A percentile compares a stretch with the other conserved stretches of the same genome.
phyloP scores from a whole-genome alignment of 2,329 filamentous ascomycete genomes.

The Pseudogymnoascus sp. region DNA sequence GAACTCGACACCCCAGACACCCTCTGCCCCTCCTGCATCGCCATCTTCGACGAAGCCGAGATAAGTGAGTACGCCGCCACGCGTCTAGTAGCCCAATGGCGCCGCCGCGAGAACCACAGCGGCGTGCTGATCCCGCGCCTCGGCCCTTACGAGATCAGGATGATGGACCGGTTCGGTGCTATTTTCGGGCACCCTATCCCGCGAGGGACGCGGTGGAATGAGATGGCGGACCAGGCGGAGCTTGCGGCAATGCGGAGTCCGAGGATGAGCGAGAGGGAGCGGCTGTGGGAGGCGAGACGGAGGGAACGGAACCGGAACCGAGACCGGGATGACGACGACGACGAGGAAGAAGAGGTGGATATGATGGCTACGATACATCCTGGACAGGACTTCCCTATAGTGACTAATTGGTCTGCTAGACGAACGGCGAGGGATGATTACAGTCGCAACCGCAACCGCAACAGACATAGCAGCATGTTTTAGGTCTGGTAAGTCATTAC shows the following conservation, averaged over 20 bases:
- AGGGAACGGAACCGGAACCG: not conserved
- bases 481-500: not conserved
- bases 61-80: not conserved
- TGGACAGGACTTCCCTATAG: no score
- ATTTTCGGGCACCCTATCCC: not conserved
- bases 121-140: not conserved
- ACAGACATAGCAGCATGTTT: not conserved
- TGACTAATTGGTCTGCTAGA: no score
- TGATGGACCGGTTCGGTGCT: not conserved
- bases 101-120: not conserved
- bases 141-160: not conserved
- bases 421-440: not conserved
- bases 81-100: not conserved
- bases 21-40: not conserved
- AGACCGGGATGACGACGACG: no score
- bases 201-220: not conserved
- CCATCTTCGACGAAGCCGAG: not conserved
- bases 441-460: no score
- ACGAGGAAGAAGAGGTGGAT: no score
- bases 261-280: not conserved
- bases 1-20: not conserved
- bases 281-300: not conserved
- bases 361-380: no score
- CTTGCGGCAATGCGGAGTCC: no score
- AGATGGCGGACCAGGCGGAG: not conserved